Conservation (phyloP, 768 basidiomycete genomes). For the Mycena vulgaris region DNA sequence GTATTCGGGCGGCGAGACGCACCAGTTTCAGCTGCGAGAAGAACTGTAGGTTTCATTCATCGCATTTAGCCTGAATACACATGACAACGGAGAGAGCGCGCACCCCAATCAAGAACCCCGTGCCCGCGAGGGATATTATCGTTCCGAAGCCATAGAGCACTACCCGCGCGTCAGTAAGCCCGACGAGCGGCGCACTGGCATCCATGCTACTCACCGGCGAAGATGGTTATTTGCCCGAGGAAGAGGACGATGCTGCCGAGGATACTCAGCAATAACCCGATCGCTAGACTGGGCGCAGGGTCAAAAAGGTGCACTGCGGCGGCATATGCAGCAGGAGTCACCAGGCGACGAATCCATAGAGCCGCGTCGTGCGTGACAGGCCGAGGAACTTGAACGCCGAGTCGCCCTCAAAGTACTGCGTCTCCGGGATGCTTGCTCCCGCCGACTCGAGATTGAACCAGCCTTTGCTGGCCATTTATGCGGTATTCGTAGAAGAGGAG, state of each 20-base stretch:
- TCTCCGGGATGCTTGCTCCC: slow-evolving; percentile 76
- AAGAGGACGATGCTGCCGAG: slow-evolving; percentile 86
- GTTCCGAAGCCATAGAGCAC: slow-evolving; percentile 90
- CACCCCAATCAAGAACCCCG: slow-evolving; percentile 93
- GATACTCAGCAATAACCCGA: slow-evolving; percentile 86
- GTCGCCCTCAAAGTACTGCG: slow-evolving; percentile 90
- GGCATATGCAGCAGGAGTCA: slow-evolving; percentile 44
- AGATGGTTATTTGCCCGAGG: slow-evolving; percentile 75
- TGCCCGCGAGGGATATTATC: slow-evolving; percentile 86
- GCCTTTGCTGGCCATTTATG: slow-evolving; percentile 73
- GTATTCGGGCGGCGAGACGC: slow-evolving; percentile 38
- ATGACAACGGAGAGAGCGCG: slow-evolving; percentile 47
- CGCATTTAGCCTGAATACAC: slow-evolving; percentile 11
- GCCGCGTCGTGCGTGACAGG: slow-evolving; percentile 82
- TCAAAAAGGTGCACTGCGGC: background rate
- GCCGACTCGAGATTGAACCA: slow-evolving; percentile 91
- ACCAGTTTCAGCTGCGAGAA: slow-evolving; percentile 86
- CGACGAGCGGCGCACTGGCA: background rate
- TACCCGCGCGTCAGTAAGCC: slow-evolving; percentile 48
- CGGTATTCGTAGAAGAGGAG: slow-evolving; percentile 19
- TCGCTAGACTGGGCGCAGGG: slow-evolving; percentile 64
- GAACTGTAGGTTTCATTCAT: slow-evolving; percentile 63
- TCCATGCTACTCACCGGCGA: slow-evolving; percentile 74
- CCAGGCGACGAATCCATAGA: slow-evolving; percentile 93
- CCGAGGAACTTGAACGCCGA: slow-evolving; percentile 88